phyloP scores from a whole-genome alignment of 768 basidiomycete species.

The Tephrocybe sp. region DNA sequence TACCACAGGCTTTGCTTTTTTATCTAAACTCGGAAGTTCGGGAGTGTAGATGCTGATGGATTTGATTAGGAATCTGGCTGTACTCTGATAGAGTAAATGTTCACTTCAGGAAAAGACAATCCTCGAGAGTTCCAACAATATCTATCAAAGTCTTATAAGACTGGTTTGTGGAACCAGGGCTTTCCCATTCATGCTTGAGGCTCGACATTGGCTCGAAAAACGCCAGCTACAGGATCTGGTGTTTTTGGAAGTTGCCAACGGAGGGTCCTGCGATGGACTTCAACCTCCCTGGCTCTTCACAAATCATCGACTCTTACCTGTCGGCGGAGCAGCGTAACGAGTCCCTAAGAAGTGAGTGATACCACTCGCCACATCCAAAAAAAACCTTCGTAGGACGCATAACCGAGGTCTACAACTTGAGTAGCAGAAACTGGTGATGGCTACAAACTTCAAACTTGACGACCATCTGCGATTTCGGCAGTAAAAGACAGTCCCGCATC shows the following conservation, averaged over 20 bases:
- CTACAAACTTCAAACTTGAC: too few relatives aligned
- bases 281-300: neutral
- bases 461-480: too few relatives aligned
- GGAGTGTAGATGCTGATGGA: constrained; percentile 2
- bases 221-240: neutral
- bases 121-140: constrained; percentile 20
- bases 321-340: constrained; percentile 37
- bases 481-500: too few relatives aligned
- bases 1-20: constrained; percentile 17
- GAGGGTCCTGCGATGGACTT: constrained; percentile 15
- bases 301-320: neutral
- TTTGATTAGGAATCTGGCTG: neutral
- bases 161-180: neutral
- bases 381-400: constrained; percentile 28
- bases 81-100: neutral
- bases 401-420: constrained; percentile 29
- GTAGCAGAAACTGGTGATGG: neutral
- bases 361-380: constrained; percentile 13
- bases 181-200: neutral
- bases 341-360: constrained; percentile 25
- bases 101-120: constrained; percentile 33
- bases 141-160: neutral
- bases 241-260: constrained; percentile 21
- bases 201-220: neutral
- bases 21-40: neutral